Evolutionary conservation across 257 asterid species (phyloP).

Genomic region (Capsicum chinense): DNA sequence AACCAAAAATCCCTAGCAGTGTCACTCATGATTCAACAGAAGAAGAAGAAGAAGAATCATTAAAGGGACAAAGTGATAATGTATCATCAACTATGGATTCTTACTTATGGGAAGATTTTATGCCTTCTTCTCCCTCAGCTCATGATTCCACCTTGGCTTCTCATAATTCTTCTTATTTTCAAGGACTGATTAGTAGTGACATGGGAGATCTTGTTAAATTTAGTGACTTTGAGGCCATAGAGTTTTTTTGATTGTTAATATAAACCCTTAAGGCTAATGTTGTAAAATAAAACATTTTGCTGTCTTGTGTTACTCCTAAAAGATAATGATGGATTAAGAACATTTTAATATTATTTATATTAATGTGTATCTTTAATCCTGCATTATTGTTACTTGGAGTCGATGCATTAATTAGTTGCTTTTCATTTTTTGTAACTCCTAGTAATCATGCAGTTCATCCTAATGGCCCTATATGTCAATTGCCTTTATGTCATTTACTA

Average conservation of each 20-base stretch:
- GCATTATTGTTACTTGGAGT: no score
- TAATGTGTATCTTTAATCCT: no score
- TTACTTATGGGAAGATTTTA: slow-evolving; percentile 45
- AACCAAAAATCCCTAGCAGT: not conserved
- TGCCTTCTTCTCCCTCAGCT: slow-evolving; percentile 29
- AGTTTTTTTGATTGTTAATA: not conserved
- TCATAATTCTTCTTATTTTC: not conserved
- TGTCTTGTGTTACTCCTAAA: not conserved
- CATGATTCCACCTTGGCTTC: not conserved
- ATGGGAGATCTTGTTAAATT: slow-evolving; percentile 25
- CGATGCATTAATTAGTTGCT: no score
- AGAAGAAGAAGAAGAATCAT: slow-evolving; percentile 33
- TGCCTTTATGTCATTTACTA: no score
- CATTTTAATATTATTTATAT: no score
- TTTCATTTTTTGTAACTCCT: no score
- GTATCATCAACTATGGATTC: slow-evolving; percentile 42
- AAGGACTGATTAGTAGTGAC: not conserved
- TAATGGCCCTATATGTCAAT: no score
- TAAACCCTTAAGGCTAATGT: not conserved
- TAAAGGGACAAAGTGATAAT: slow-evolving; percentile 32
- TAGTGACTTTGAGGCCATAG: slow-evolving; percentile 32
- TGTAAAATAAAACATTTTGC: not conserved
- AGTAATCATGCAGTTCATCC: no score
- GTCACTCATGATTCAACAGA: not conserved
- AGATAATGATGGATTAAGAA: no score